Percentiles rank a stretch among this genome's conserved stretches.
Conservation (phyloP, 164 flowering plant genomes). For the Stephania cephalantha region DNA sequence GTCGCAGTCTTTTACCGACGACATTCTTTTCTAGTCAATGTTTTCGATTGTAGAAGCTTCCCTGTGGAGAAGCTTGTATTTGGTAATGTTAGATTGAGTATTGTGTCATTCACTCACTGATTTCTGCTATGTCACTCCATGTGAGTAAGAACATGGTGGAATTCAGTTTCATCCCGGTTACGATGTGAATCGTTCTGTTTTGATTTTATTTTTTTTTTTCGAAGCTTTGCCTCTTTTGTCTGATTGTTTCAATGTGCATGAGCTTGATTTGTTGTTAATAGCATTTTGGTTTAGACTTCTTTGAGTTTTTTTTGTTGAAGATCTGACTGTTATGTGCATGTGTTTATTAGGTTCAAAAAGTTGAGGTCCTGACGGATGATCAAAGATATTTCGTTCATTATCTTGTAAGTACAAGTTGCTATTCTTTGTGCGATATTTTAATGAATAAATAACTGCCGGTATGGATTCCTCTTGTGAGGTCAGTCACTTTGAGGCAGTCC, state of each 20-base stretch:
- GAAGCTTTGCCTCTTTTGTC: background rate
- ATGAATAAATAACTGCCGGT: background rate
- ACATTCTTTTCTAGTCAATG: too few species aligned
- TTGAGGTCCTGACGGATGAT: conserved; percentile 68
- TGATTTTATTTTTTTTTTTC: background rate
- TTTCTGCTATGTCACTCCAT: too few species aligned
- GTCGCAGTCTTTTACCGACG: too few species aligned
- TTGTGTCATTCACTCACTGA: too few species aligned
- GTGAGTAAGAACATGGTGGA: too few species aligned
- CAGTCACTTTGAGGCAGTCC: background rate
- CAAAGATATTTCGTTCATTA: conserved; percentile 88
- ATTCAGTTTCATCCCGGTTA: background rate
- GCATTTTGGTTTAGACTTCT: background rate
- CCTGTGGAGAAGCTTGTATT: too few species aligned
- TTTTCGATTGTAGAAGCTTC: too few species aligned
- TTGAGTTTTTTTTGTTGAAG: background rate
- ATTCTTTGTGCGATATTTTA: background rate
- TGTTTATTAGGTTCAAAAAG: conserved; percentile 61
- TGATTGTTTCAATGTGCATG: background rate
- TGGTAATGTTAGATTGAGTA: too few species aligned
- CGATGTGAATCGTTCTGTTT: too few species aligned
- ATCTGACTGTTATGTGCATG: conserved; percentile 5
- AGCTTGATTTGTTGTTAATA: background rate
- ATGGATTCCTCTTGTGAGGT: background rate
- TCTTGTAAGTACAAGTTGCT: conserved; percentile 53